phyloP scores from a whole-genome alignment of 225 moss, liverwort and hornwort genomes.

The Pseudoscleropodium purum region DNA sequence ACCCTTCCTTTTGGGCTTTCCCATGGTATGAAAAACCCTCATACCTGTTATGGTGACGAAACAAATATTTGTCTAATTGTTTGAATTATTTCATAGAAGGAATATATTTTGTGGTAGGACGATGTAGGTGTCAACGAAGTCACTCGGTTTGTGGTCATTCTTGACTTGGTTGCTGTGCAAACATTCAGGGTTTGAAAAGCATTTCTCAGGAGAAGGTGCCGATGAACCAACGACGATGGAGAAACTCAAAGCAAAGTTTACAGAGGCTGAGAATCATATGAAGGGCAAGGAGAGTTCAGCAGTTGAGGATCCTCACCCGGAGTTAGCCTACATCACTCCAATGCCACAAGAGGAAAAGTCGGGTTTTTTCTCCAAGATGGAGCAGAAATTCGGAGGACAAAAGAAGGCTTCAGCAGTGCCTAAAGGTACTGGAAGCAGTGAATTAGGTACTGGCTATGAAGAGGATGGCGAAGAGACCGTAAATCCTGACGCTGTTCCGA shows the following conservation, averaged over 20 bases:
- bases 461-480: constrained; percentile 22
- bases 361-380: constrained; percentile 11
- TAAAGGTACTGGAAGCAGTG: constrained; percentile 17
- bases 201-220: constrained; percentile 22
- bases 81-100: background rate
- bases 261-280: constrained; percentile 10
- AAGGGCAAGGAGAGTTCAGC: constrained; percentile 27
- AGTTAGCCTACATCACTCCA: constrained; percentile 33
- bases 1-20: background rate
- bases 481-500: constrained; percentile 1
- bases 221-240: constrained; percentile 22
- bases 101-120: background rate
- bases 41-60: background rate
- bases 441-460: constrained; percentile 43
- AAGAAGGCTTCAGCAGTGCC: background rate
- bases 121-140: background rate
- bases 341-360: constrained; percentile 8
- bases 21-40: background rate
- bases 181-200: background rate
- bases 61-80: background rate
- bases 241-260: constrained; percentile 17
- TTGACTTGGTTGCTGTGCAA: background rate
- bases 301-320: constrained; percentile 41
- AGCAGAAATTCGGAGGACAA: constrained; percentile 3
- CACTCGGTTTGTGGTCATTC: background rate